These are phyloP conservation scores for Wickerhamomyces bisporus DNA, from an alignment of 805 yeast species.

Conservation along the genomic window DNA sequence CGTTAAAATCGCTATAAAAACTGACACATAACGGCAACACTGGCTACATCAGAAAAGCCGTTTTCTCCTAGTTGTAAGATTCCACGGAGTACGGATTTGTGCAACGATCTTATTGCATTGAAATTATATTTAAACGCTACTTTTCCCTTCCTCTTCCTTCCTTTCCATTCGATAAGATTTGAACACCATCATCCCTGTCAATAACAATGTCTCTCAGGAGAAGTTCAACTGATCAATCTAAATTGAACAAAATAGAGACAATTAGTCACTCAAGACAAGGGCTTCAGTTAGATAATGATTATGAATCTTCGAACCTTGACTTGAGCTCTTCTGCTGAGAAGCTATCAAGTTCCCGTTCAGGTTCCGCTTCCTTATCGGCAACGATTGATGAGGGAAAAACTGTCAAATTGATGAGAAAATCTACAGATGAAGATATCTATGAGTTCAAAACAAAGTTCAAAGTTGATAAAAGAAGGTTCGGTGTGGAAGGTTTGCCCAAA, in stretches of 20 bases:
- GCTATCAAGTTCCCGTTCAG: no score
- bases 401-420: slow-evolving; percentile 8
- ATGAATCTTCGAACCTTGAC: not conserved
- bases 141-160: no score
- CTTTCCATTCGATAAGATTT: no score
- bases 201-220: not conserved
- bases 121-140: no score
- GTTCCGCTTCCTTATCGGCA: not conserved
- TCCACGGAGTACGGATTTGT: no score
- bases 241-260: not conserved
- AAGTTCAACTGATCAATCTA: not conserved
- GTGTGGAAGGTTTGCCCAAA: slow-evolving; percentile 21
- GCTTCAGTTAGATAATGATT: not conserved
- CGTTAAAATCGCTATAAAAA: no score
- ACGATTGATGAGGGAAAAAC: not conserved
- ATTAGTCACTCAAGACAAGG: not conserved
- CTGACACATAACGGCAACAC: no score
- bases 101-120: no score
- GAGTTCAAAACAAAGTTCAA: slow-evolving; percentile 13
- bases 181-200: no score
- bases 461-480: slow-evolving; percentile 16
- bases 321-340: not conserved
- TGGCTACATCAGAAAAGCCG: no score
- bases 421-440: slow-evolving; percentile 16
- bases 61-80: no score